Conservation (phyloP, 371 early-diverging fungal species). For the Lichtheimia ornata region DNA sequence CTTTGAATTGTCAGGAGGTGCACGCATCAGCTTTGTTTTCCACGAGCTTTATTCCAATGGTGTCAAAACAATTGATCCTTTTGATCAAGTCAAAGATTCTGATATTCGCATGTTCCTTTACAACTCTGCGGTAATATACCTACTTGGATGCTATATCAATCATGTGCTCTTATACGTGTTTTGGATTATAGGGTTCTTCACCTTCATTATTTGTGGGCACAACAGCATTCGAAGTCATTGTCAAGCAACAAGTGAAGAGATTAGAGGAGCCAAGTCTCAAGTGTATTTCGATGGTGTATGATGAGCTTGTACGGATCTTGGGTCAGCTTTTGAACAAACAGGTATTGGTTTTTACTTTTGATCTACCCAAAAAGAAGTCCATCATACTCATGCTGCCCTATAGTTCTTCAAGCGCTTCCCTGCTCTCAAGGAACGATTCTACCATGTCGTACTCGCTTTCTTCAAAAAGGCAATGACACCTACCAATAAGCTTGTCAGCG, state of each 20-base stretch:
- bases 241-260: slow-evolving; percentile 96
- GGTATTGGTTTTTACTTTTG: slow-evolving; percentile 31
- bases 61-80: slow-evolving; percentile 91
- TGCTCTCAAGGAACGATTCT: slow-evolving; percentile 86
- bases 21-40: slow-evolving; percentile 97
- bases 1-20: slow-evolving; percentile 97
- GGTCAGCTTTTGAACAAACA: slow-evolving; percentile 88
- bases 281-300: slow-evolving; percentile 92
- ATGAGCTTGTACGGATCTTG: slow-evolving; percentile 94
- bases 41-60: slow-evolving; percentile 95
- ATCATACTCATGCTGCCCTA: not conserved
- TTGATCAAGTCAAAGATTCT: slow-evolving; percentile 95
- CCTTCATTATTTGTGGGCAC: slow-evolving; percentile 97
- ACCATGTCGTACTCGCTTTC: slow-evolving; percentile 87
- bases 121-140: slow-evolving; percentile 85
- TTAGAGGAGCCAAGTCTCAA: slow-evolving; percentile 96
- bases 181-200: slow-evolving; percentile 76
- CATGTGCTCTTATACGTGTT: too few relatives aligned
- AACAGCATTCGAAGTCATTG: slow-evolving; percentile 96
- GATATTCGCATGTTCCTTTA: slow-evolving; percentile 98
- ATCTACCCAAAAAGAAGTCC: not conserved
- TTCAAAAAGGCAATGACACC: slow-evolving; percentile 88
- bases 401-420: slow-evolving; percentile 94
- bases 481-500: slow-evolving; percentile 93
- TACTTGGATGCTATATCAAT: too few relatives aligned